phyloP scores from a whole-genome alignment of 2,329 filamentous ascomycete species.

The Rhinocladiella mackenziei region DNA sequence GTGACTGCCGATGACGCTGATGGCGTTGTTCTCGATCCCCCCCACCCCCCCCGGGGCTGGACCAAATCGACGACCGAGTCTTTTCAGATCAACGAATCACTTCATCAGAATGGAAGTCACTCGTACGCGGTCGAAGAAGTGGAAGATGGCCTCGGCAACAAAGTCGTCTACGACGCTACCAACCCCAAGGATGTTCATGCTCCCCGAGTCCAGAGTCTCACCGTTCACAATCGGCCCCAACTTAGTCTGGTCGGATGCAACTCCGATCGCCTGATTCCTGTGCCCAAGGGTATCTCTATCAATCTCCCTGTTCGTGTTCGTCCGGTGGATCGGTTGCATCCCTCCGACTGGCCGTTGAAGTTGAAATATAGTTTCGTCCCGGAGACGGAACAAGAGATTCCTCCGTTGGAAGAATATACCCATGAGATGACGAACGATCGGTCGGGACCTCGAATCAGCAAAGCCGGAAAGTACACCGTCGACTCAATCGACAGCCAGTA shows the following conservation, averaged over 20 bases:
- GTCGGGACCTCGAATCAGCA: conserved; percentile 64
- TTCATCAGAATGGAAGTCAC: conserved; percentile 76
- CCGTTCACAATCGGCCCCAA: conserved; percentile 80
- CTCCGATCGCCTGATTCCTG: conserved; percentile 47
- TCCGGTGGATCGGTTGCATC: conserved; percentile 59
- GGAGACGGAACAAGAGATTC: conserved; percentile 64
- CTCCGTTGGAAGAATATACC: conserved; percentile 55
- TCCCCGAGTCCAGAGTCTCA: conserved; percentile 73
- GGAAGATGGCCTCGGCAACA: conserved; percentile 83
- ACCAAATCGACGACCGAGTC: conserved; percentile 68
- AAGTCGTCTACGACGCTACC: conserved; percentile 61
- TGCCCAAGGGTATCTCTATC: conserved; percentile 37
- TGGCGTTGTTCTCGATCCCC: conserved; percentile 55
- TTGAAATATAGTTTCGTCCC: conserved; percentile 80
- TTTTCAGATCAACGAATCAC: conserved; percentile 85
- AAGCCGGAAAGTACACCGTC: conserved; percentile 81
- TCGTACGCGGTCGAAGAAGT: conserved; percentile 89
- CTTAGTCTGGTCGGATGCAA: conserved; percentile 71
- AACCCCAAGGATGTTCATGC: conserved; percentile 40
- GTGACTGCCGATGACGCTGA: conserved; percentile 60
- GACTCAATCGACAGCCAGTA: conserved; percentile 73
- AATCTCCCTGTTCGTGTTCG: conserved; percentile 60
- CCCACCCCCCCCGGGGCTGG: conserved; percentile 62
- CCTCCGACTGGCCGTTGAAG: conserved; percentile 63
- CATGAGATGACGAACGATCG: conserved; percentile 38